Conservation (phyloP, 805 yeast genomes). For the Alloascoidea africana region DNA sequence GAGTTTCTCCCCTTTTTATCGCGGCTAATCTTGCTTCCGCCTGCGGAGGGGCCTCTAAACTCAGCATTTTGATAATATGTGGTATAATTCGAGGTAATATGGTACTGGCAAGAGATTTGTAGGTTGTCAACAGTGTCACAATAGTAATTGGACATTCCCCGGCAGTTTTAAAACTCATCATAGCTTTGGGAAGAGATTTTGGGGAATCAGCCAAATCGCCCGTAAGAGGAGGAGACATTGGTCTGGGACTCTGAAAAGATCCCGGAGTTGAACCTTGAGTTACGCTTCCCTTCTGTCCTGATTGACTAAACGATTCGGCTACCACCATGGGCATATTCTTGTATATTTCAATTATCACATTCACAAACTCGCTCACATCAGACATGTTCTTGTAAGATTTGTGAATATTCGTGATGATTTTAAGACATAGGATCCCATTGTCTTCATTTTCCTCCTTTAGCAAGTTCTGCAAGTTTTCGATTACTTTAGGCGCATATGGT, state of each 20-base stretch:
- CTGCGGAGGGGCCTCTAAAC: constrained; percentile 74
- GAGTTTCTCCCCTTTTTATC: constrained; percentile 38
- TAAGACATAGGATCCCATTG: constrained; percentile 85
- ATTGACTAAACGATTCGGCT: constrained; percentile 41
- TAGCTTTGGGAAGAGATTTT: constrained; percentile 46
- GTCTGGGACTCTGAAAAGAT: constrained; percentile 21
- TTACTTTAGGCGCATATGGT: constrained; percentile 45
- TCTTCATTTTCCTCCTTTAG: constrained; percentile 82
- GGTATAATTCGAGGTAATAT: constrained; percentile 72
- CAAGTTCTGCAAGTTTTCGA: constrained; percentile 42
- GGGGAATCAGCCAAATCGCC: constrained; percentile 22
- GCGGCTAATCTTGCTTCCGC: constrained; percentile 45
- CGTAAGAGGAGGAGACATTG: constrained; percentile 25
- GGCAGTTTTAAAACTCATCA: constrained; percentile 76
- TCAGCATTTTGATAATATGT: constrained; percentile 56
- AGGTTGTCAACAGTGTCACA: constrained; percentile 82
- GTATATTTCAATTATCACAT: constrained; percentile 60
- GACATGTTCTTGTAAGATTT: constrained; percentile 65
- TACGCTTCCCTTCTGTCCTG: constrained; percentile 5
- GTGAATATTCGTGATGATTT: constrained; percentile 71
- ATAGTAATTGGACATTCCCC: constrained; percentile 96
- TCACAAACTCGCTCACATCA: constrained; percentile 67
- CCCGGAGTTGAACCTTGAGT: constrained; percentile 6
- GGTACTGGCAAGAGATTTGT: constrained; percentile 56
- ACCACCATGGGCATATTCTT: constrained; percentile 68